Percentiles rank a stretch among this genome's conserved stretches.
Evolutionary conservation across 1,139 yeast genomes (phyloP).

Genomic region (Hanseniaspora uvarum): DNA sequence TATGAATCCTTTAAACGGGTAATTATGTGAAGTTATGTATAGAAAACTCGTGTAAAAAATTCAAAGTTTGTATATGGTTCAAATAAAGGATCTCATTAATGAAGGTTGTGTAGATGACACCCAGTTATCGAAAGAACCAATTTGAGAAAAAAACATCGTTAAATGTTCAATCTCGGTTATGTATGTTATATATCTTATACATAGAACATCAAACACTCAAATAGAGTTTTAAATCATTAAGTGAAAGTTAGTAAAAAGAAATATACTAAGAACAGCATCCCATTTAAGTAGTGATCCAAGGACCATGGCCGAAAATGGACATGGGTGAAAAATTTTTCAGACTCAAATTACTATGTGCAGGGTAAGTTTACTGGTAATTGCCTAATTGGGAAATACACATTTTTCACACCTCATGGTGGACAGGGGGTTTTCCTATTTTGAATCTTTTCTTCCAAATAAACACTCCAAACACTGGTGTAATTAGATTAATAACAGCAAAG

Average conservation of each 20-base stretch:
- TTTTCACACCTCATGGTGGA: neutral
- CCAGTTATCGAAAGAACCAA: conserved; percentile 18
- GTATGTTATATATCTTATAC: too few relatives aligned
- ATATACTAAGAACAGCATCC: neutral
- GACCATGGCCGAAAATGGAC: neutral
- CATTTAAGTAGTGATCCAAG: neutral
- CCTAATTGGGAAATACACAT: neutral
- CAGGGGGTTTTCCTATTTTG: neutral
- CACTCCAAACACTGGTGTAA: too few relatives aligned
- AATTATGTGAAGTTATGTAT: neutral
- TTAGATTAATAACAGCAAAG: too few relatives aligned
- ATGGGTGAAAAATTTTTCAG: neutral
- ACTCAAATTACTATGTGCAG: neutral
- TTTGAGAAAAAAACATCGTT: neutral
- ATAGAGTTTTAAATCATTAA: too few relatives aligned
- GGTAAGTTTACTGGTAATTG: neutral
- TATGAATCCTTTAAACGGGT: conserved; percentile 16
- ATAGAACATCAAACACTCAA: too few relatives aligned
- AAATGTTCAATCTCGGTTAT: neutral
- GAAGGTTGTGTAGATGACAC: neutral
- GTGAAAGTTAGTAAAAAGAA: neutral
- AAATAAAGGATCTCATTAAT: conserved; percentile 14
- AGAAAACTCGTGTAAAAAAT: conserved; percentile 15
- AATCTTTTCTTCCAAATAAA: conserved; percentile 12
- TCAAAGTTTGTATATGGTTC: conserved; percentile 10